Evolutionary conservation across 2,329 filamentous ascomycete genomes (phyloP).

Genomic region (Venturia oleaginea): DNA sequence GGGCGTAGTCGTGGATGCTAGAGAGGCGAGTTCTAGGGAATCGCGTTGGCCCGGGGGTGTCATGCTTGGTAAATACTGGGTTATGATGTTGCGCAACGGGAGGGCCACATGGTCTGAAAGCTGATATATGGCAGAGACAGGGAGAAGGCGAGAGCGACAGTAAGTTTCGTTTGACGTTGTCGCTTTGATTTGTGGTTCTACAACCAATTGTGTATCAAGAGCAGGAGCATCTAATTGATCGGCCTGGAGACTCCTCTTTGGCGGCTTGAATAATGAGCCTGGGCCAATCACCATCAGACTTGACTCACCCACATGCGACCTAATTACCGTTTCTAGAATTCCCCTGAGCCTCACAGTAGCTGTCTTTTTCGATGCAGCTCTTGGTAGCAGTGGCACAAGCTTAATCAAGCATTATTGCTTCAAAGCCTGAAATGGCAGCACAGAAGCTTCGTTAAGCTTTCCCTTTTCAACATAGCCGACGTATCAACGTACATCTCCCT

Average conservation of each 20-base stretch:
- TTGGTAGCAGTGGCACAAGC: background rate
- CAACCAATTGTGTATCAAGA: background rate
- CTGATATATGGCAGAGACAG: background rate
- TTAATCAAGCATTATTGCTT: background rate
- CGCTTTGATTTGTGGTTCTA: background rate
- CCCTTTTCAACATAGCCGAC: no score
- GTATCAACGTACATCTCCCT: no score
- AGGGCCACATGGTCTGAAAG: background rate
- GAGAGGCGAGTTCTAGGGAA: slow-evolving; percentile 90
- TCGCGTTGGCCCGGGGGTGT: slow-evolving; percentile 49
- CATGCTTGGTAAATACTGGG: background rate
- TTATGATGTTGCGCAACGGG: background rate
- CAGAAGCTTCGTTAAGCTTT: background rate
- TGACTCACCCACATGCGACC: background rate
- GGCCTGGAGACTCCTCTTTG: background rate
- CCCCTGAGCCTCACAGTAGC: no score
- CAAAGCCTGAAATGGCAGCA: background rate
- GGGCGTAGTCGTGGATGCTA: slow-evolving; percentile 72
- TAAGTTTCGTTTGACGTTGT: background rate
- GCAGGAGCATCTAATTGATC: background rate
- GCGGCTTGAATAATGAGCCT: background rate
- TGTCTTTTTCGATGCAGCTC: background rate
- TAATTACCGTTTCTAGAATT: background rate
- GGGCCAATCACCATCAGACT: background rate
- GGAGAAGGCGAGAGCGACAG: background rate